Conservation (phyloP, 805 yeast species). For the Scheffersomyces amazonensis region DNA sequence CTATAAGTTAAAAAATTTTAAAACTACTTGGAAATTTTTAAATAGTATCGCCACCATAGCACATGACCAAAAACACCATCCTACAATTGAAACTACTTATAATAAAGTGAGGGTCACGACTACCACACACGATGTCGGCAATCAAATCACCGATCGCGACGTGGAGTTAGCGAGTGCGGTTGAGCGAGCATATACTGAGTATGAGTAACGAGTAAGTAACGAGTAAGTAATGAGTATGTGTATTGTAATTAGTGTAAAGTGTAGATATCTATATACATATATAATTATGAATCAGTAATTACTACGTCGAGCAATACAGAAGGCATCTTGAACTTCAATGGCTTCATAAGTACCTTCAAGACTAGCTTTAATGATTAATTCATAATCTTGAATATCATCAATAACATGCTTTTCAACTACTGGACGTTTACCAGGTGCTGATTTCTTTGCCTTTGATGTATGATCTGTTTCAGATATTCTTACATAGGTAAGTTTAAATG, state of each 20-base stretch:
- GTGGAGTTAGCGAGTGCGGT: conserved; percentile 50
- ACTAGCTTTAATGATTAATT: conserved; percentile 71
- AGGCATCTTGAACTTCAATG: conserved; percentile 80
- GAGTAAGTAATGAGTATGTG: no score
- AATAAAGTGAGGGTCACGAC: conserved; percentile 52
- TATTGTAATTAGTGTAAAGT: no score
- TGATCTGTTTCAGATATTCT: conserved; percentile 49
- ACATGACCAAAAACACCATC: conserved; percentile 66
- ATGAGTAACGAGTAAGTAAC: no score
- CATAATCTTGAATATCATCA: conserved; percentile 67
- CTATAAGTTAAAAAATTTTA: conserved; percentile 47
- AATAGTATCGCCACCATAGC: conserved; percentile 56
- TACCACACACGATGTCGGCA: conserved; percentile 63
- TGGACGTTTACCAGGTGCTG: conserved; percentile 3
- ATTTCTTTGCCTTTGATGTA: conserved; percentile 12
- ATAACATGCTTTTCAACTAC: conserved; percentile 54
- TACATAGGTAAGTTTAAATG: conserved; percentile 81
- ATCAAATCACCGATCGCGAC: conserved; percentile 53
- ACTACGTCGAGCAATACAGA: conserved; percentile 46
- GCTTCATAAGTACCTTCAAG: conserved; percentile 95
- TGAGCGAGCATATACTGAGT: conserved; percentile 6
- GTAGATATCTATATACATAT: no score
- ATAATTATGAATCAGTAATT: neutral
- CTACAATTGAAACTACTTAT: conserved; percentile 62
- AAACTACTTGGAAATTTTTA: conserved; percentile 66